phyloP scores from a whole-genome alignment of 805 yeast species.

The Lipomyces yamadae region DNA sequence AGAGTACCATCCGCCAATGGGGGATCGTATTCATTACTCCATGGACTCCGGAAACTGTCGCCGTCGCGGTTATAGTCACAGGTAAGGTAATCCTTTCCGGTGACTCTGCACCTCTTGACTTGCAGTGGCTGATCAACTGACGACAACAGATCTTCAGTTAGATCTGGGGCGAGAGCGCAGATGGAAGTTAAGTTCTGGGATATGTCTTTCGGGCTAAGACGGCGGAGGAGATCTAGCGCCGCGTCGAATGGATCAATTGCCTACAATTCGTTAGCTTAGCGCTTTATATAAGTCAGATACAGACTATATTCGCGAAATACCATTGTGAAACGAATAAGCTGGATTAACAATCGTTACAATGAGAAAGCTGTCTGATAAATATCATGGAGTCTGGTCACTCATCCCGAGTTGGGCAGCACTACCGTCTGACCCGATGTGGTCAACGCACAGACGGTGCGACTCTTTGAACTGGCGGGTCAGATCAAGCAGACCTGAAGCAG shows the following conservation, averaged over 20 bases:
- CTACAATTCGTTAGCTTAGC: constrained; percentile 7
- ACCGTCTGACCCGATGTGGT: no score
- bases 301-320: neutral
- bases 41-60: constrained; percentile 89
- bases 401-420: no score
- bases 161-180: constrained; percentile 62
- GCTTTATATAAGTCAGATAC: neutral
- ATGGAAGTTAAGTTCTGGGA: constrained; percentile 51
- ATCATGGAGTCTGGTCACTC: no score
- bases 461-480: no score
- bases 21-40: constrained; percentile 74
- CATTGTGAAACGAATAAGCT: neutral
- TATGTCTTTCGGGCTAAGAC: constrained; percentile 71
- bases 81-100: constrained; percentile 73
- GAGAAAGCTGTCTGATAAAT: neutral
- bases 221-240: constrained; percentile 74
- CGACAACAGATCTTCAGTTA: constrained; percentile 85
- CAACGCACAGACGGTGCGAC: no score
- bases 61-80: constrained; percentile 97
- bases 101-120: constrained; percentile 54
- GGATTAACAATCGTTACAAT: neutral
- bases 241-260: constrained; percentile 65
- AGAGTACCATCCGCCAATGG: constrained; percentile 68
- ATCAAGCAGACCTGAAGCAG: no score
- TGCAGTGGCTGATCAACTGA: constrained; percentile 85